These are phyloP conservation scores for Thelephora aurantiotincta DNA, from an alignment of 768 basidiomycete genomes.

Conservation along the genomic window DNA sequence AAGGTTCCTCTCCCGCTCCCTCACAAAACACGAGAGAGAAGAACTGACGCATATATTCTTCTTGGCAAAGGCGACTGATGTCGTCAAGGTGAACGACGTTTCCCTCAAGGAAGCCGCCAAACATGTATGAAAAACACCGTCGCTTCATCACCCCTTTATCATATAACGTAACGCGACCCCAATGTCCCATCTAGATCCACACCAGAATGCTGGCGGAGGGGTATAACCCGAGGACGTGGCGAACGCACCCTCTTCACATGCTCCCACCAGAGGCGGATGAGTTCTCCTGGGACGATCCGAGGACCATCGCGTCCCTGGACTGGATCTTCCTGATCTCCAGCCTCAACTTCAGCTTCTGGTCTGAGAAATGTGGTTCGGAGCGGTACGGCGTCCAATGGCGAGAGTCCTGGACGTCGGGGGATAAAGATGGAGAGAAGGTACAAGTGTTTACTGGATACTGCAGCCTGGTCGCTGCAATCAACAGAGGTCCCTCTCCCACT, in stretches of 20 bases:
- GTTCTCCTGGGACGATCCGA: constrained; percentile 35
- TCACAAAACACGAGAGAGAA: background rate
- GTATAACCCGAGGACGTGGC: constrained; percentile 75
- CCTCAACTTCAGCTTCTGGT: constrained; percentile 88
- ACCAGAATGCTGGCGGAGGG: constrained; percentile 41
- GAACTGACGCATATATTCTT: background rate
- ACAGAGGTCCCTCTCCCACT: constrained; percentile 40
- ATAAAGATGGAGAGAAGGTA: constrained; percentile 21
- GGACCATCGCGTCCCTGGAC: constrained; percentile 46
- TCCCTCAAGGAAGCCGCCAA: constrained; percentile 56
- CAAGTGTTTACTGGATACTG: constrained; percentile 73
- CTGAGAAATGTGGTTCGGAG: constrained; percentile 44
- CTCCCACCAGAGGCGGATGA: constrained; percentile 42
- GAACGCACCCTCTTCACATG: constrained; percentile 61
- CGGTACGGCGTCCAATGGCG: constrained; percentile 76
- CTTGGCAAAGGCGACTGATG: constrained; percentile 34
- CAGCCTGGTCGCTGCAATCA: constrained; percentile 74
- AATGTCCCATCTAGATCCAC: constrained; percentile 35
- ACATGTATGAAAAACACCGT: constrained; percentile 31
- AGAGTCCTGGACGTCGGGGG: constrained; percentile 33
- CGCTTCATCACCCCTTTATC: constrained; percentile 2
- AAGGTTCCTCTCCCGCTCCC: constrained; percentile 23
- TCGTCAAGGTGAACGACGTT: constrained; percentile 43
- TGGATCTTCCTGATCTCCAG: constrained; percentile 86
- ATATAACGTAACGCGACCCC: constrained; percentile 3